These are phyloP conservation scores for Davidsoniella virescens DNA, from an alignment of 2,329 filamentous ascomycete species.

Conservation along the genomic window DNA sequence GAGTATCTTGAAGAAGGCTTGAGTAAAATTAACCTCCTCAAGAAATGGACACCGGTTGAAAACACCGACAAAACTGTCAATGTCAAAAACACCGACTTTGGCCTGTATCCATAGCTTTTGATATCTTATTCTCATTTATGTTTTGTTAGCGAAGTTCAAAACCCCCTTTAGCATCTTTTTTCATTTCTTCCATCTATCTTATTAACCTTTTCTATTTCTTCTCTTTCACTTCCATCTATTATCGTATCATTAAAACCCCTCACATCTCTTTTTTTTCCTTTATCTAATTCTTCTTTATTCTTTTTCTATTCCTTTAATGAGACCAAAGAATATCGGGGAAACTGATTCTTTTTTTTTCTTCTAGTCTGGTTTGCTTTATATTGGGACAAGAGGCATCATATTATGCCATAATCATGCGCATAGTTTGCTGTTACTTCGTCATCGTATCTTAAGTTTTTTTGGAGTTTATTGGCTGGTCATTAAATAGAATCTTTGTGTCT, in stretches of 20 bases:
- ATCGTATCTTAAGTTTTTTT: no score
- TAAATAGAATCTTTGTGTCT: no score
- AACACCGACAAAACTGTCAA: neutral
- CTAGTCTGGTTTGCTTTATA: neutral
- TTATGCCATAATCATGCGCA: neutral
- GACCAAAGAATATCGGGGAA: no score
- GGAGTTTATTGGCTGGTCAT: no score
- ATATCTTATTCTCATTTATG: neutral
- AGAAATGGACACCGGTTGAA: neutral
- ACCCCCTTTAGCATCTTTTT: neutral
- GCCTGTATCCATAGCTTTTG: conserved; percentile 8
- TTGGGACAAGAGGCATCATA: neutral
- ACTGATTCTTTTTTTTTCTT: neutral
- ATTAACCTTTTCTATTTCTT: neutral
- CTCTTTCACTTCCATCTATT: neutral
- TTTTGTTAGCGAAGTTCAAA: neutral
- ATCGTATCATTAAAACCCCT: no score
- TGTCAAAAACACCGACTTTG: conserved; percentile 5
- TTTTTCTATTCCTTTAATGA: conserved; percentile 1
- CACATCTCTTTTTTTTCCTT: neutral
- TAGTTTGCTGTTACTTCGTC: no score
- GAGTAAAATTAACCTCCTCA: neutral
- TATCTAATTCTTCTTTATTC: neutral
- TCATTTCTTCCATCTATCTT: neutral
- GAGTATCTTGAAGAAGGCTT: conserved; percentile 22